Base-by-base conservation (phyloP, 2,329 filamentous ascomycete species). In the Pseudogymnoascus verrucosus region DNA sequence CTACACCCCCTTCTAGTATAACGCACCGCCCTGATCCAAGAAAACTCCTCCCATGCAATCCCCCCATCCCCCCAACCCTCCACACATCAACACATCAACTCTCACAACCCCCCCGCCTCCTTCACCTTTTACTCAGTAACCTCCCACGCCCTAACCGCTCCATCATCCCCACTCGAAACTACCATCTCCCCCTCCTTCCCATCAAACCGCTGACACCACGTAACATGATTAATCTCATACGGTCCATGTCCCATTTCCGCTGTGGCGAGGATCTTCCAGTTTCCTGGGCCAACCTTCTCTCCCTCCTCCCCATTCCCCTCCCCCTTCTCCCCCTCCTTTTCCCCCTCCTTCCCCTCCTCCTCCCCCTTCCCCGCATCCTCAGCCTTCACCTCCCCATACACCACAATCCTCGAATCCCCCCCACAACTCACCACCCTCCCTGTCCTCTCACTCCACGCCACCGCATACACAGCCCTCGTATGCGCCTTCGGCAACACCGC, bases 141-240 rank as follows among this genome's bases (percentile, higher is more conserved):
- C 67, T 84, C 82, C 93, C 95, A 99, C 1, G 93, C 86, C 71
- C 89, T 88, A 28, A 97, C 89, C 62, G 89, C 81, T 0, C 95
- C 95, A 76, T 98, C 93, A 74, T 99, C 95, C 0, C 93, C 95
- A 0, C 93, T 96, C 14, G 89, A 95, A 19, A 98, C 79, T 57
- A 99, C 79, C 74, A 97, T 89, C 77, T 98, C 93, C 23, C 76
- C 80, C 1, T 83, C 81, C n/a, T 64, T 80, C 60, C 81, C 80
- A 73, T 96, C 92, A 64, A 85, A 89, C 64, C 93, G 82, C 69
- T 82, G 84, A 68, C 91, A 92, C 95, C 95, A 99, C 1, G 85
- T 86, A 60, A 95, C 83, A 75, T 97, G 92, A 71, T 99, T 99
- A 67, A 98, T 83, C 76, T 99, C 95, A 72, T 93, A 97, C 2